Evolutionary conservation across 352 stramenopile species (phyloP).

Genomic region (Phytophthora meadii): DNA sequence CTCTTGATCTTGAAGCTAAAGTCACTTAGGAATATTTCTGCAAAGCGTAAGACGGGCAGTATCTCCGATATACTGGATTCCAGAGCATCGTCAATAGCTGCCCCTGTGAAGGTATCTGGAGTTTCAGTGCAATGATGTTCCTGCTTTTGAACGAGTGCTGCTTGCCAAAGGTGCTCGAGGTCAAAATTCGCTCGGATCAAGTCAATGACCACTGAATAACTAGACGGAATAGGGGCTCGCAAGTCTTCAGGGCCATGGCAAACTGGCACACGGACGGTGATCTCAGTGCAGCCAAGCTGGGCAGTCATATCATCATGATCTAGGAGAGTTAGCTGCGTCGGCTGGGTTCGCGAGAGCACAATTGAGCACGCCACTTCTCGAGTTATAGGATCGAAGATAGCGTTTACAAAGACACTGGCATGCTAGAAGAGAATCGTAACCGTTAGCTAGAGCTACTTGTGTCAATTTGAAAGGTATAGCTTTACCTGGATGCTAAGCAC

Average conservation of each 20-base stretch:
- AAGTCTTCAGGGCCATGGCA: conserved; percentile 17
- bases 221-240: conserved; percentile 27
- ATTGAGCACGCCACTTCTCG: conserved; percentile 29
- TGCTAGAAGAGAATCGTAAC: conserved; percentile 27
- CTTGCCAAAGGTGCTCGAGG: conserved; percentile 21
- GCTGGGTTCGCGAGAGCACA: conserved; percentile 21
- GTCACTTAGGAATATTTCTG: conserved; percentile 23
- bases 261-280: conserved; percentile 37
- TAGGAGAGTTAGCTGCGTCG: conserved; percentile 16
- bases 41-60: conserved; percentile 18
- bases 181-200: conserved; percentile 29
- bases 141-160: conserved; percentile 11
- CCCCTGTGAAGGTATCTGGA: neutral
- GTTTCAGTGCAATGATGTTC: neutral
- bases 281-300: conserved; percentile 32
- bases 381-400: conserved; percentile 27
- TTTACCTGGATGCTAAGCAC: conserved; percentile 32
- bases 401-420: conserved; percentile 35
- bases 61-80: neutral
- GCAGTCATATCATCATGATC: conserved; percentile 11
- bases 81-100: neutral
- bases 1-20: conserved; percentile 15
- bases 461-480: neutral
- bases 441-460: conserved; percentile 1
- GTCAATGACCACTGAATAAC: conserved; percentile 24